Conservation (phyloP, 2,329 filamentous ascomycete species). For the Coniochaeta sp. region DNA sequence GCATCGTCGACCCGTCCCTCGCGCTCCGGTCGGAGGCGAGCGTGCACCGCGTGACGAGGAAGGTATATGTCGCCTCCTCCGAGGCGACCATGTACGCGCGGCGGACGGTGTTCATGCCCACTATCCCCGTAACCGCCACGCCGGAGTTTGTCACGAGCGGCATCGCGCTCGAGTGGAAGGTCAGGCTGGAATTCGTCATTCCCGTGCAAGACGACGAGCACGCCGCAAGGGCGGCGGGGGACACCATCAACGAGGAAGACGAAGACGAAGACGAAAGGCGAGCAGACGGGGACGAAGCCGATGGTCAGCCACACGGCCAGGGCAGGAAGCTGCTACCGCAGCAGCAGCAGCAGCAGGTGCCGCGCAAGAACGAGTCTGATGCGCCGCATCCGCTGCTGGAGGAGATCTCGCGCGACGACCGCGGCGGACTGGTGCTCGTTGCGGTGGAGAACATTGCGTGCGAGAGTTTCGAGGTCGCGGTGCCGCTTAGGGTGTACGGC, state of each 20-base stretch:
- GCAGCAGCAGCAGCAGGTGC: conserved; percentile 2
- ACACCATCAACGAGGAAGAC: conserved; percentile 13
- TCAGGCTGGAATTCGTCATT: conserved; percentile 89
- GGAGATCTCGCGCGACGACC: conserved; percentile 69
- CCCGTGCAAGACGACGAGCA: conserved; percentile 37
- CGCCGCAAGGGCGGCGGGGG: conserved; percentile 13
- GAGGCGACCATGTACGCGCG: conserved; percentile 79
- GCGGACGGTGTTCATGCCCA: conserved; percentile 71
- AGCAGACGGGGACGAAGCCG: conserved; percentile 7
- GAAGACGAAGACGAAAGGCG: conserved; percentile 26
- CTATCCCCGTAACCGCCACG: conserved; percentile 75
- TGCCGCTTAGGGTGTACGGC: conserved; percentile 76
- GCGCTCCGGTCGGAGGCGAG: conserved; percentile 80
- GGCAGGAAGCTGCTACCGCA: background rate
- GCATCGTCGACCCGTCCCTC: conserved; percentile 70
- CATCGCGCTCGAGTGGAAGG: conserved; percentile 78
- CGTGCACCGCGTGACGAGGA: conserved; percentile 79
- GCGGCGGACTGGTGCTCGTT: conserved; percentile 65
- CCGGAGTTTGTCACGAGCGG: conserved; percentile 91
- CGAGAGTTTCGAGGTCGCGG: conserved; percentile 85
- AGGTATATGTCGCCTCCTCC: conserved; percentile 68
- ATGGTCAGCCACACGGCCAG: background rate
- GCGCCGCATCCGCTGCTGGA: conserved; percentile 57
- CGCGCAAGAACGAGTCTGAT: background rate
- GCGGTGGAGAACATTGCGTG: conserved; percentile 72